Base-by-base conservation (phyloP, 352 stramenopile genomes). In the Pythium grandisporangium region DNA sequence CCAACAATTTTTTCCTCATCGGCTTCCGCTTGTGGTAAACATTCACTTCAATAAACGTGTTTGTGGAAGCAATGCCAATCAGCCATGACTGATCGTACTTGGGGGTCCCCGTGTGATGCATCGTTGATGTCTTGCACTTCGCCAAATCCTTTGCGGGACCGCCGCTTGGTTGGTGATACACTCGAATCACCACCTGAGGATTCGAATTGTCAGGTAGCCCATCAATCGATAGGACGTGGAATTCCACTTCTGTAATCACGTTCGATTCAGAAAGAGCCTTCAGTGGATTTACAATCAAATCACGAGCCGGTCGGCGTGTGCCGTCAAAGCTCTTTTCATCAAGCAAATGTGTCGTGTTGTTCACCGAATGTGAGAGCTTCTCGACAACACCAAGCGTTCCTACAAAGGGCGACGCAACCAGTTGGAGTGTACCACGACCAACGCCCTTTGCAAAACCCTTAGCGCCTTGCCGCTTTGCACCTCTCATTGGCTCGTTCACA, bases 21-120 rank as follows among this genome's bases (percentile, higher is more conserved):
- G 80, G 80, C 55, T 89, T 89, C 25, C 80, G 77, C 51, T 93
- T 93, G 55, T 93, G 80, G 38, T 70, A 78, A 7, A 93, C 70
- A 39, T 76, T 69, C 5, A 93, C 51, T 29, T 91, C 75, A n/a
- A 93, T 63, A 20, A 76, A 71, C 48, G 79, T 91, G 40, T 91
- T 72, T 21, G 74, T 35, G 26, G 72, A 88, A 23, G 62, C 59
- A 35, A 93, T 70, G 33, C 69, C 51, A 19, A 93, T 58, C 21
- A 93, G 60, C 73, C 80, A 90, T 40, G 80, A 93, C 58, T 93
- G 75, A 48, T 93, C 63, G 48, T 84, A 90, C 50, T 74, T 82
- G 7, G 80, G 77, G 21, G 62, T 70, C 16, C 55, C 56, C 24
- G 73, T 85, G 58, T 71, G 63, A 34, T 60, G 66, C 30, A 70